Evolutionary conservation across 2,329 filamentous ascomycete species (phyloP).

Genomic region (Celoporthe dispersa): DNA sequence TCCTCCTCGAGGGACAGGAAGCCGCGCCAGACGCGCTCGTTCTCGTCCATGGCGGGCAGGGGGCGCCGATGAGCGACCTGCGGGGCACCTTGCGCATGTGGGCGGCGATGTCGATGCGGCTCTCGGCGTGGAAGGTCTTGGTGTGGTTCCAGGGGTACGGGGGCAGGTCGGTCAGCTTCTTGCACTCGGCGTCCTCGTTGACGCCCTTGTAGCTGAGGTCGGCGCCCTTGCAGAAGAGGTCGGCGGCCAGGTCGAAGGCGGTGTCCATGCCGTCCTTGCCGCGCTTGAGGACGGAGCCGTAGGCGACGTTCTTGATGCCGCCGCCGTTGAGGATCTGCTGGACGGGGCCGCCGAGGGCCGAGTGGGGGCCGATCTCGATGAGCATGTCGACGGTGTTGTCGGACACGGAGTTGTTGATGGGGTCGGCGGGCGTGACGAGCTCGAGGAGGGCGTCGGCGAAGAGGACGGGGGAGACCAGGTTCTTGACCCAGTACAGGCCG

Average conservation of each 20-base stretch:
- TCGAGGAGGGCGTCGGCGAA: slow-evolving; percentile 25
- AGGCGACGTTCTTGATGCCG: slow-evolving; percentile 35
- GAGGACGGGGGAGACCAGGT: slow-evolving; percentile 26
- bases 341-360: slow-evolving; percentile 38
- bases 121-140: slow-evolving; percentile 32
- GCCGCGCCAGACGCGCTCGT: slow-evolving; percentile 25
- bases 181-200: slow-evolving; percentile 38
- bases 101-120: slow-evolving; percentile 38
- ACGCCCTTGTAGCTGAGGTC: slow-evolving; percentile 33
- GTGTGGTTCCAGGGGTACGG: slow-evolving; percentile 53
- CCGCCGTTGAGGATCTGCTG: slow-evolving; percentile 36
- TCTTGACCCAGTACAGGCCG: slow-evolving; percentile 33
- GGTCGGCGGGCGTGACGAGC: slow-evolving; percentile 26
- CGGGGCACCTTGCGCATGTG: slow-evolving; percentile 40
- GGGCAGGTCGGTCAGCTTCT: slow-evolving; percentile 42
- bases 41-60: slow-evolving; percentile 27
- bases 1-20: slow-evolving; percentile 28
- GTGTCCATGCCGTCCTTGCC: slow-evolving; percentile 31
- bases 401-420: slow-evolving; percentile 22
- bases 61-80: slow-evolving; percentile 24
- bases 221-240: slow-evolving; percentile 23
- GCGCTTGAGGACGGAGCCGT: slow-evolving; percentile 53
- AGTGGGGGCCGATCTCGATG: slow-evolving; percentile 38
- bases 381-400: slow-evolving; percentile 38
- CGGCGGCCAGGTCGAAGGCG: slow-evolving; percentile 20